phyloP scores from a whole-genome alignment of 2,329 filamentous ascomycete species.

The Talaromyces pinophilus region DNA sequence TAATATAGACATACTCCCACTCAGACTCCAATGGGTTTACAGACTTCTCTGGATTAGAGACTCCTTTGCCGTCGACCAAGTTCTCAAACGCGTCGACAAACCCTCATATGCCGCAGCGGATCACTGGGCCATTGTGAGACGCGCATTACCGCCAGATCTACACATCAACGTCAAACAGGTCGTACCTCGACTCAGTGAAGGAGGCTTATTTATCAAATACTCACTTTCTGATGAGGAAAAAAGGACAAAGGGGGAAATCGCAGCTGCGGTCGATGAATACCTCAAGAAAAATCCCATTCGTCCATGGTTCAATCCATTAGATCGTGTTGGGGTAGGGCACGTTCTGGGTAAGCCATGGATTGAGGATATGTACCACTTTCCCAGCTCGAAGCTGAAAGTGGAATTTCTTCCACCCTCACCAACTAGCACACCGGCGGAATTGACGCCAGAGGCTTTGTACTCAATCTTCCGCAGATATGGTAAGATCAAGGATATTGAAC shows the following conservation, averaged over 20 bases:
- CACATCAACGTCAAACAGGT: conserved; percentile 76
- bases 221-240: conserved; percentile 52
- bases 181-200: conserved; percentile 82
- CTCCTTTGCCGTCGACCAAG: conserved; percentile 49
- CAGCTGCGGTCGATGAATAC: conserved; percentile 62
- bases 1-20: conserved; percentile 73
- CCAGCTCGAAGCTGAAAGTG: conserved; percentile 72
- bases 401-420: conserved; percentile 74
- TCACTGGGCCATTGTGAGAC: conserved; percentile 56
- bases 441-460: conserved; percentile 85
- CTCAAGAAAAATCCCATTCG: conserved; percentile 71
- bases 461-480: conserved; percentile 86
- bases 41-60: conserved; percentile 53
- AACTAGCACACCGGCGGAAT: conserved; percentile 64
- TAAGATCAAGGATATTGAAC: conserved; percentile 80
- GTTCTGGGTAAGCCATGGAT: conserved; percentile 90
- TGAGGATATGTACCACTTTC: conserved; percentile 84
- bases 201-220: conserved; percentile 91
- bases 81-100: conserved; percentile 56
- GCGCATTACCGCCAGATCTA: conserved; percentile 63
- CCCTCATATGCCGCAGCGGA: conserved; percentile 57
- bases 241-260: conserved; percentile 53
- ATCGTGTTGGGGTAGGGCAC: conserved; percentile 66
- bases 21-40: conserved; percentile 68
- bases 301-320: conserved; percentile 88